These are phyloP conservation scores for Pyropia haitanensis DNA, from an alignment of 23 red algal genomes.

Conservation along the genomic window DNA sequence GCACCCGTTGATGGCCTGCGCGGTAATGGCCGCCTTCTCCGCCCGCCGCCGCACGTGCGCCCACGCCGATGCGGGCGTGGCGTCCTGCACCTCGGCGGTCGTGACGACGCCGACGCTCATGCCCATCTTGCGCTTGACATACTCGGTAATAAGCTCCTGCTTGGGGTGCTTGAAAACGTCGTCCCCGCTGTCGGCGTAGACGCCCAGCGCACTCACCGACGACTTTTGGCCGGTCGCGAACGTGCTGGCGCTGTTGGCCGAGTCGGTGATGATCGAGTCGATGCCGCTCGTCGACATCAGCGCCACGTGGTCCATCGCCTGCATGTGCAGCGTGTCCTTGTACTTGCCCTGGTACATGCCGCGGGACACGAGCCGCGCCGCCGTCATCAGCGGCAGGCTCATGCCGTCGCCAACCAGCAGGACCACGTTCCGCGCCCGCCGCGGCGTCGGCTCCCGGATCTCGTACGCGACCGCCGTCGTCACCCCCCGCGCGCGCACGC, in stretches of 20 bases:
- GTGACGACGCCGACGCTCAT: conserved; percentile 52
- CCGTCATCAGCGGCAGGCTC: conserved; percentile 31
- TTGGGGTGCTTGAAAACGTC: conserved; percentile 31
- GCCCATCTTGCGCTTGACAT: conserved; percentile 25
- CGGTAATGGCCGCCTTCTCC: conserved; percentile 41
- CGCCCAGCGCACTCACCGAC: conserved; percentile 24
- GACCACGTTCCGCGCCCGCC: conserved; percentile 28
- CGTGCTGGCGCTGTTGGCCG: conserved; percentile 25
- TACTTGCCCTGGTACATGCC: conserved; percentile 43
- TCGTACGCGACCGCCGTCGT: conserved; percentile 16
- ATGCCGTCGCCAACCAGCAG: conserved; percentile 42
- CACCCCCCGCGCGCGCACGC: conserved; percentile 22
- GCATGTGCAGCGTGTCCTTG: conserved; percentile 36
- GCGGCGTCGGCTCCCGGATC: conserved; percentile 18
- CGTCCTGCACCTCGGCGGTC: conserved; percentile 42
- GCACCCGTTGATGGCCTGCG: conserved; percentile 46
- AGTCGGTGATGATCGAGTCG: conserved; percentile 53
- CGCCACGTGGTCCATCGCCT: conserved; percentile 10
- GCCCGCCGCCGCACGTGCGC: conserved; percentile 25
- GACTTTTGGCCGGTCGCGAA: conserved; percentile 38
- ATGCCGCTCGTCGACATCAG: conserved; percentile 15
- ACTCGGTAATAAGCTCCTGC: conserved; percentile 26
- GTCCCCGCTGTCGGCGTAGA: conserved; percentile 33
- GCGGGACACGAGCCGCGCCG: conserved; percentile 35
- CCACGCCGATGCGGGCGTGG: conserved; percentile 29